Evolutionary conservation across 1,284 basidiomycete genomes (phyloP).

Genomic region (Papiliotrema flavescens): DNA sequence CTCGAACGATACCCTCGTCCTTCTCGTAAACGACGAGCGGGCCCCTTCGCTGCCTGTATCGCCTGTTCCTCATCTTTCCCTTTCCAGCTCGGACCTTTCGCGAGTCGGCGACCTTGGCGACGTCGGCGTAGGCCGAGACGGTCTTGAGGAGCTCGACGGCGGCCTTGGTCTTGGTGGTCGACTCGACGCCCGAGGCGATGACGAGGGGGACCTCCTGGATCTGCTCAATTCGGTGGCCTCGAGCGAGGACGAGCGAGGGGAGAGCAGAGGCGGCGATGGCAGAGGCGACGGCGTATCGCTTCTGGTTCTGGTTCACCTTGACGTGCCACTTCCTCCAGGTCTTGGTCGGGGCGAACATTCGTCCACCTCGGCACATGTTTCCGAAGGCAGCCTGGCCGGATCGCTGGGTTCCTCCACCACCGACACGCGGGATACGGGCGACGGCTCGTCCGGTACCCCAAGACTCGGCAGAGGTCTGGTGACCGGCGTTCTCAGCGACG

Average conservation of each 20-base stretch:
- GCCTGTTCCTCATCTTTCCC: constrained; percentile 96
- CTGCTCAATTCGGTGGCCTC: constrained; percentile 98
- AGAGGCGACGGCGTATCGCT: constrained; percentile 95
- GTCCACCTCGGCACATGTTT: constrained; percentile 99
- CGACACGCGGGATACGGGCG: constrained; percentile 99
- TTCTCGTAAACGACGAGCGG: constrained; percentile 97
- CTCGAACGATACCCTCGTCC: constrained; percentile 96
- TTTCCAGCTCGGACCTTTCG: constrained; percentile 96
- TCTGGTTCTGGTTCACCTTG: constrained; percentile 99
- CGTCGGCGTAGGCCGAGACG: constrained; percentile 86
- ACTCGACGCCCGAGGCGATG: constrained; percentile 73
- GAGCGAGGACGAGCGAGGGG: constrained; percentile 96
- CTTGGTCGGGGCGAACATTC: constrained; percentile 99
- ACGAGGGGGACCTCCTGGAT: constrained; percentile 97
- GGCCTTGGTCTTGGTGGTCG: constrained; percentile 94
- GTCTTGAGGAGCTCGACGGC: constrained; percentile 91
- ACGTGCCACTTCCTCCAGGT: constrained; percentile 99
- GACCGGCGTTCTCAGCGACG: constrained; percentile 95
- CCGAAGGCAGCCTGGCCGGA: constrained; percentile 99
- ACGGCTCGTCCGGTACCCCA: constrained; percentile 99
- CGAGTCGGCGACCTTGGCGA: constrained; percentile 95
- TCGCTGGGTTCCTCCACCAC: constrained; percentile 97
- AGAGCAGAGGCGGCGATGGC: constrained; percentile 97
- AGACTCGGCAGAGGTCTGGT: constrained; percentile 93
- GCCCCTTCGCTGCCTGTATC: constrained; percentile 95